Evolutionary conservation across 2,329 filamentous ascomycete genomes (phyloP).

Genomic region (Fusarium sp.): DNA sequence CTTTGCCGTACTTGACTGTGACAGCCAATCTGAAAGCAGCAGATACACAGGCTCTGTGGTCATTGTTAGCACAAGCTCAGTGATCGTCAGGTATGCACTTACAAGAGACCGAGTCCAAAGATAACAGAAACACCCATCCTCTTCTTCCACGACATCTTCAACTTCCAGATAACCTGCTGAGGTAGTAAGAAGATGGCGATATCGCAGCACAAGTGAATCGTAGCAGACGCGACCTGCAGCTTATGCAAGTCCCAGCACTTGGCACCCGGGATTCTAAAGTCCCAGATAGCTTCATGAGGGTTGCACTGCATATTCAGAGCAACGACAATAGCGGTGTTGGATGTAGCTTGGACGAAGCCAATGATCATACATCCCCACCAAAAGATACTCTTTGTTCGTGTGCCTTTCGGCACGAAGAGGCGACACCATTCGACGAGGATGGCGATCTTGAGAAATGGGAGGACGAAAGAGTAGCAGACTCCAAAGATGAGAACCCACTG

Average conservation of each 20-base stretch:
- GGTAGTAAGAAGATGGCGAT: slow-evolving; percentile 49
- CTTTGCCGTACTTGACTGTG: slow-evolving; percentile 8
- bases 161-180: slow-evolving; percentile 48
- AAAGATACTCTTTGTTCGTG: slow-evolving; percentile 44
- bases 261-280: not conserved
- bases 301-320: slow-evolving; percentile 16
- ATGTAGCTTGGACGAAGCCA: slow-evolving; percentile 48
- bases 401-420: slow-evolving; percentile 49
- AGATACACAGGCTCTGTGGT: slow-evolving; percentile 1
- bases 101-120: slow-evolving; percentile 40
- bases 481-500: slow-evolving; percentile 52
- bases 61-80: not conserved
- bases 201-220: slow-evolving; percentile 32
- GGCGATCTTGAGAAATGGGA: slow-evolving; percentile 56
- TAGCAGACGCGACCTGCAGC: slow-evolving; percentile 4
- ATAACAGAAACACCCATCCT: slow-evolving; percentile 50
- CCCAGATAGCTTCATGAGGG: slow-evolving; percentile 12
- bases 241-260: slow-evolving; percentile 14
- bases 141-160: slow-evolving; percentile 49
- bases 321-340: slow-evolving; percentile 5
- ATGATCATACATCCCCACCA: slow-evolving; percentile 53
- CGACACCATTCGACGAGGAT: slow-evolving; percentile 60
- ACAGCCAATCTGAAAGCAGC: not conserved
- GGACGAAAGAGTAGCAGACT: slow-evolving; percentile 52
- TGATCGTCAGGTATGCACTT: not conserved